phyloP scores from a whole-genome alignment of 306 rosid genomes.

The Glycyrrhiza uralensis region DNA sequence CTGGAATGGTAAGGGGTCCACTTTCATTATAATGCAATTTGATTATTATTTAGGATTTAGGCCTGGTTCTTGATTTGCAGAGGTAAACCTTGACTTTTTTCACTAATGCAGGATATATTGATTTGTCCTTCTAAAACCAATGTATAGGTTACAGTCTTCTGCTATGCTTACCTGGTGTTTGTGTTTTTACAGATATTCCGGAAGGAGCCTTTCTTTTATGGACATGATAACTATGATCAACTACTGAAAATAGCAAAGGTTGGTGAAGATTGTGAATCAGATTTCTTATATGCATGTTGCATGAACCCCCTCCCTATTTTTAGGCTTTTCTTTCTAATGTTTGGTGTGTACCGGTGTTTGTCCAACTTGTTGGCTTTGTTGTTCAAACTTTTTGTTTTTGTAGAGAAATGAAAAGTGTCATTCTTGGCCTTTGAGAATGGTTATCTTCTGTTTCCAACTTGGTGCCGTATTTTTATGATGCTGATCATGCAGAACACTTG shows the following conservation, averaged over 20 bases:
- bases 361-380: neutral
- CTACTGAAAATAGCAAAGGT: conserved; percentile 91
- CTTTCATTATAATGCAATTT: neutral
- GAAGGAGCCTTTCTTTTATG: conserved; percentile 91
- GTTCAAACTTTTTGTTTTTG: neutral
- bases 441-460: neutral
- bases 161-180: conserved; percentile 39
- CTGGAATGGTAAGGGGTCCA: conserved; percentile 73
- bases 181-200: conserved; percentile 69
- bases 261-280: neutral
- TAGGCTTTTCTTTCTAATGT: neutral
- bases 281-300: too few relatives aligned
- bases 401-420: neutral
- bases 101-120: neutral
- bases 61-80: neutral
- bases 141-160: conserved; percentile 16
- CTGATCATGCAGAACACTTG: neutral
- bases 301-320: neutral
- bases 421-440: neutral
- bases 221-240: conserved; percentile 87
- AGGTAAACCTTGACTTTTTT: neutral
- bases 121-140: conserved; percentile 5
- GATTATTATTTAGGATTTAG: neutral
- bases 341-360: neutral
- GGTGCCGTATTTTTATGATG: neutral